Base-by-base conservation (phyloP, 257 asterid genomes). In the Plantago elongata region DNA sequence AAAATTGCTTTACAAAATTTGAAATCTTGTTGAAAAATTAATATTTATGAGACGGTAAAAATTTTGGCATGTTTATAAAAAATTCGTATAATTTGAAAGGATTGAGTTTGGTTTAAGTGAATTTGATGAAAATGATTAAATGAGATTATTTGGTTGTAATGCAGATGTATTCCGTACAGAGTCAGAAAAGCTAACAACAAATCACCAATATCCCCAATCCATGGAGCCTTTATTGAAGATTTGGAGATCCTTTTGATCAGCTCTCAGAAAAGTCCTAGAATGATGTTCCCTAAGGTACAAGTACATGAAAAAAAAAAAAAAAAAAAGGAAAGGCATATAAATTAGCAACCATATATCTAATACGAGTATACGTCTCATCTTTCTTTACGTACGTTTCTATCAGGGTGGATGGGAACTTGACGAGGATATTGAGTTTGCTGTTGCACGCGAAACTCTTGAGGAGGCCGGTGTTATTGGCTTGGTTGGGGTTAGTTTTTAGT, bases 341-440 rank as follows among this genome's bases (percentile, higher is more conserved):
- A 22, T 22, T 2, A 22, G 27, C 27, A 22, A 22, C 27, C 27
- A 22, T 22, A 22, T 22, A 22, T 22, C 1, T 22, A 2, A 22
- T 22, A 22, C 9, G 11, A 55, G 13, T 29, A 10, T 12, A 54
- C 37, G 49, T 17, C 63, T 45, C 11, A 12, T 64, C 15, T 22
- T 29, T 55, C 2, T 43, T 43, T 14, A 15, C 27, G 2, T 14
- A 15, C 27, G 2, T 22, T 22, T 22, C 27, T 22, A n/a, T 67
- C 66, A 81, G 84, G 98, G 98, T 72, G 95, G 98, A 64, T 90
- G 98, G 98, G 98, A 90, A 78, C 81, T 76, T 29, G 98, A 90
- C 64, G 98, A 85, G 68, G 70, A 87, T 54, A 80, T 85, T 70
- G 84, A 83, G 79, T 75, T 88, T 58, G 98, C 98, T 7, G 98